phyloP scores from a whole-genome alignment of 768 basidiomycete species.

The Flagelloscypha sp. region DNA sequence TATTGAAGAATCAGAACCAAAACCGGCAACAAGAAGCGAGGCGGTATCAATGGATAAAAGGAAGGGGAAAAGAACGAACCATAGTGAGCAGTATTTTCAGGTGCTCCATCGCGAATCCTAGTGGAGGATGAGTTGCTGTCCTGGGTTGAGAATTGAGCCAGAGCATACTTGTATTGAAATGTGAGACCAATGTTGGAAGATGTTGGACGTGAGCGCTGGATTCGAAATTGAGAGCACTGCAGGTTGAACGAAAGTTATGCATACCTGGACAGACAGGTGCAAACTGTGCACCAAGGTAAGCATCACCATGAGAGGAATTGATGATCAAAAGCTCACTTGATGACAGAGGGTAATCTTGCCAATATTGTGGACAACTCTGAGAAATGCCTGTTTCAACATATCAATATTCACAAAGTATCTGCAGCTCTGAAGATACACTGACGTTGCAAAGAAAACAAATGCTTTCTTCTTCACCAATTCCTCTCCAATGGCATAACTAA shows the following conservation, averaged over 20 bases:
- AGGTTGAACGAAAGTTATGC: slow-evolving; percentile 2
- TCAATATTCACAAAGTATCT: slow-evolving; percentile 4
- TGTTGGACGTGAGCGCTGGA: slow-evolving; percentile 48
- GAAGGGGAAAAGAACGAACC: slow-evolving; percentile 37
- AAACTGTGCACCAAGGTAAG: slow-evolving; percentile 37
- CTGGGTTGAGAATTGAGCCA: not conserved
- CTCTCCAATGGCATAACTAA: slow-evolving; percentile 79
- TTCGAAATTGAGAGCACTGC: slow-evolving; percentile 3
- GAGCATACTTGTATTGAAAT: slow-evolving; percentile 67
- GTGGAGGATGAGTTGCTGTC: not conserved
- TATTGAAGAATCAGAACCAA: slow-evolving; percentile 1
- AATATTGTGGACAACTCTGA: slow-evolving; percentile 72
- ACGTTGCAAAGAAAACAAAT: slow-evolving; percentile 91
- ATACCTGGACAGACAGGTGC: slow-evolving; percentile 74
- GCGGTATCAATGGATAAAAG: not conserved
- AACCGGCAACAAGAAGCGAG: not conserved
- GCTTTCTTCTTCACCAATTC: slow-evolving; percentile 68
- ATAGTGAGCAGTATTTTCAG: slow-evolving; percentile 60
- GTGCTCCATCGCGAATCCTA: slow-evolving; percentile 69
- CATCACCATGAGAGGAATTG: not conserved
- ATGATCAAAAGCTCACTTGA: slow-evolving; percentile 48
- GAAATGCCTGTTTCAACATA: slow-evolving; percentile 50
- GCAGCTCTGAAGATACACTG: slow-evolving; percentile 12
- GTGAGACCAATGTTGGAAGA: slow-evolving; percentile 55
- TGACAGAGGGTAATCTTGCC: slow-evolving; percentile 66